A percentile compares a stretch with the other conserved stretches of the same genome.
These are phyloP conservation scores for Amanita pseudoporphyria DNA, from an alignment of 768 basidiomycete genomes.

Conservation along the genomic window DNA sequence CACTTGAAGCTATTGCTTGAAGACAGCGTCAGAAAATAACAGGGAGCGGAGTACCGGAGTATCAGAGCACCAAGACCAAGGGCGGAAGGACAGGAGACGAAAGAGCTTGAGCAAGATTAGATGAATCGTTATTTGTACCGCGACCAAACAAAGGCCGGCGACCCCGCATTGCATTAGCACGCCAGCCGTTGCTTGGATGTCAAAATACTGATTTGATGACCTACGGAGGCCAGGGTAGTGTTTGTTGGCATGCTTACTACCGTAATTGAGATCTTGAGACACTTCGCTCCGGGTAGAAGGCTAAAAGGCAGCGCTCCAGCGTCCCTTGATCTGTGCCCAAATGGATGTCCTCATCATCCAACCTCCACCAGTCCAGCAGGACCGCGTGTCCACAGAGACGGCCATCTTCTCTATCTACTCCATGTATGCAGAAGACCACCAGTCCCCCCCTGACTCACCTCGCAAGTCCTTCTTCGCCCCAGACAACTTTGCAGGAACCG, in stretches of 20 bases:
- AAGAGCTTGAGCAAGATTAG: too few species aligned
- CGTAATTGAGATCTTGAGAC: not conserved
- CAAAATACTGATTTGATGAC: too few species aligned
- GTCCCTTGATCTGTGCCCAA: slow-evolving; percentile 10
- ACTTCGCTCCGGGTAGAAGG: slow-evolving; percentile 3
- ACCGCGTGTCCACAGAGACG: slow-evolving; percentile 57
- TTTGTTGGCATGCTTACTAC: not conserved
- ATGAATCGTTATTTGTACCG: too few species aligned
- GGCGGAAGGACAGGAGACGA: too few species aligned
- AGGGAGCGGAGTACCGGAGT: too few species aligned
- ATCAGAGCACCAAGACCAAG: too few species aligned
- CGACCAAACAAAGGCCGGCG: too few species aligned
- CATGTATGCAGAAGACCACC: slow-evolving; percentile 66
- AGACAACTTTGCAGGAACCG: slow-evolving; percentile 18
- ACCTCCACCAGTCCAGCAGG: slow-evolving; percentile 25
- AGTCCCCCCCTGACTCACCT: slow-evolving; percentile 20
- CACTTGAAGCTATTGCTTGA: too few species aligned
- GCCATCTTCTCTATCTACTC: slow-evolving; percentile 80
- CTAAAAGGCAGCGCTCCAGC: not conserved
- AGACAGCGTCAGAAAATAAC: too few species aligned
- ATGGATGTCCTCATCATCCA: slow-evolving; percentile 29
- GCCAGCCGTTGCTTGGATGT: too few species aligned
- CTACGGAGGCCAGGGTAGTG: not conserved
- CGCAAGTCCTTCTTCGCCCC: slow-evolving; percentile 17
- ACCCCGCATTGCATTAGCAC: too few species aligned